A percentile compares a stretch with the other conserved stretches of the same genome.
Evolutionary conservation across 257 asterid species (phyloP).

Genomic region (Fraxinus excelsior): DNA sequence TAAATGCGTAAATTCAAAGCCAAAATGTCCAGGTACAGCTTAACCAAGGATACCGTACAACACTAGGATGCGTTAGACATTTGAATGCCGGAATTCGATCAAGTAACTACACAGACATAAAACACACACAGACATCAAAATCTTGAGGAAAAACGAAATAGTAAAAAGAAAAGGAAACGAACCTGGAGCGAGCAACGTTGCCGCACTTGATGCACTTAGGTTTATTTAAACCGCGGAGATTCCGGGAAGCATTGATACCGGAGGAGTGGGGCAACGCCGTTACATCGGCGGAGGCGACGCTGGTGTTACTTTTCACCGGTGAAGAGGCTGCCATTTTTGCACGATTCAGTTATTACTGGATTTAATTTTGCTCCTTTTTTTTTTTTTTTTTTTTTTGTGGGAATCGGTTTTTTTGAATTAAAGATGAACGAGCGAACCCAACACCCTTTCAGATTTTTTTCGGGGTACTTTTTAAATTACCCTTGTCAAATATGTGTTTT

Average conservation of each 20-base stretch:
- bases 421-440: slow-evolving; percentile 11
- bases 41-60: background rate
- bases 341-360: background rate
- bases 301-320: slow-evolving; percentile 41
- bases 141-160: background rate
- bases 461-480: no score
- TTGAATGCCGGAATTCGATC: background rate
- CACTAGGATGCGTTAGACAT: background rate
- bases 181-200: slow-evolving; percentile 99
- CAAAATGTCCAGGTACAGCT: background rate
- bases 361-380: background rate
- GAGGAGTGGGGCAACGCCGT: slow-evolving; percentile 22
- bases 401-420: background rate
- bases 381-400: background rate
- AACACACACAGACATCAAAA: slow-evolving; percentile 9
- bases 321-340: slow-evolving; percentile 52
- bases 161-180: background rate
- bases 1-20: background rate
- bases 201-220: slow-evolving; percentile 99
- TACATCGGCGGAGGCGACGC: slow-evolving; percentile 27
- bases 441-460: background rate
- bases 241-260: slow-evolving; percentile 50
- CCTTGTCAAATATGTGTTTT: no score
- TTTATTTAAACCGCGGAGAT: slow-evolving; percentile 89
- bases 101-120: background rate